Evolutionary conservation across 2,329 filamentous ascomycete species (phyloP), one percentile per base, ranked within the genome.

Genomic region (Leptodontidium sp.): DNA sequence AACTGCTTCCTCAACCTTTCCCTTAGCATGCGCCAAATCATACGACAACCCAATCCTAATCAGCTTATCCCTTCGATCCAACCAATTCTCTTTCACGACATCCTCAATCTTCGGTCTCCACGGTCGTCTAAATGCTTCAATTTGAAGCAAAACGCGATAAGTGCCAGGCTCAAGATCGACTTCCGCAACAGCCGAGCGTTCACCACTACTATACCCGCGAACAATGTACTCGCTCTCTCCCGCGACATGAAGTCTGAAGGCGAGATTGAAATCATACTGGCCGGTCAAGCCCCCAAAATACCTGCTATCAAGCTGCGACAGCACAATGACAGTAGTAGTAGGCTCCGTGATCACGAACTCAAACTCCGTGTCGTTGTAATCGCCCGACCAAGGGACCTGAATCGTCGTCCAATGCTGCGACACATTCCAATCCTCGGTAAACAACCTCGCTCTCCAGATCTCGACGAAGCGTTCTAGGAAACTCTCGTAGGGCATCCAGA

Each of bases 401-500:
- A 90, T 82, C 0, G 86, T 86, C 50, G 88, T 87, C 88, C 88
- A 90, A 68, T 84, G 83, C 66, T 87, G 85, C n/a, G 84, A 85
- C 55, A 86, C 84, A 62, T 84, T 83, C 88, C 88, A 90, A 68
- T 87, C 83, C 1, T 81, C 77, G 9, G 86, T 84, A 78, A 90
- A 90, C 21, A 91, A 83, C 0, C 88, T 83, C 0, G 88, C 90
- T 12, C 88, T 83, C 73, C 90, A 86, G 65, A 90, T 85, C 65
- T 84, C 83, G 45, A 85, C 84, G 73, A 86, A 90, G 71, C 89
- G 90, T 73, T 84, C 83, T 5, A 90, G 82, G 64, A 91, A 81
- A 71, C 90, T 88, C 55, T 86, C 83, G 72, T 88, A 90, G 0
- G 86, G 82, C 70, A 90, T 89, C 87, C 87, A 90, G 74, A 90